Percentiles rank a stretch among this genome's conserved stretches.
Evolutionary conservation across 2,329 filamentous ascomycete species (phyloP).

Genomic region (Fusarium sublunatum): DNA sequence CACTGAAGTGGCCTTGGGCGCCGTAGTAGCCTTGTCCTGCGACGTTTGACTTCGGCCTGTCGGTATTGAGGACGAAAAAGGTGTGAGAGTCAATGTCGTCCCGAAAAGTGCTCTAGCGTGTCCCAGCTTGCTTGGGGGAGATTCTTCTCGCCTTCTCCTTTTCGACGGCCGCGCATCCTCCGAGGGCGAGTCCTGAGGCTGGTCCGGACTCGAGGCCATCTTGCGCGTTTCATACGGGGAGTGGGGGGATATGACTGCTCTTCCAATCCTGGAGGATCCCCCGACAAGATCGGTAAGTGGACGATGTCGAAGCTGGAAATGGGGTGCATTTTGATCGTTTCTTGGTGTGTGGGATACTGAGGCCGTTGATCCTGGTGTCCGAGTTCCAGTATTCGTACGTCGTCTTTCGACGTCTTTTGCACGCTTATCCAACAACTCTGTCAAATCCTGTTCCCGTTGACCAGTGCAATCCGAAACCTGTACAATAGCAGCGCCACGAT

Average conservation of each 20-base stretch:
- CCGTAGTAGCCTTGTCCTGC: conserved; percentile 38
- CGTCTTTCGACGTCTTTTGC: conserved; percentile 66
- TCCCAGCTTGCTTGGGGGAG: conserved; percentile 50
- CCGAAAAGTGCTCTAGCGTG: conserved; percentile 53
- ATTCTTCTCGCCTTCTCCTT: conserved; percentile 45
- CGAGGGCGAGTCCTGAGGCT: conserved; percentile 27
- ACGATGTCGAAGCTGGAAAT: conserved; percentile 56
- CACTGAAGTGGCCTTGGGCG: not conserved
- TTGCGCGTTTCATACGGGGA: conserved; percentile 52
- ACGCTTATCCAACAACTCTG: conserved; percentile 77
- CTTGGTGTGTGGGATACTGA: conserved; percentile 34
- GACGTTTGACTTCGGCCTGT: conserved; percentile 30
- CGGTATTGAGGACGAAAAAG: conserved; percentile 31
- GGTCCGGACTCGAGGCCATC: conserved; percentile 30
- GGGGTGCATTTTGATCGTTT: conserved; percentile 43
- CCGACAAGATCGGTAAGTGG: conserved; percentile 56
- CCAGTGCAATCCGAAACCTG: conserved; percentile 83
- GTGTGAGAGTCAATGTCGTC: conserved; percentile 48
- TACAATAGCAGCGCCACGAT: conserved; percentile 79
- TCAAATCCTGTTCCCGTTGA: conserved; percentile 79
- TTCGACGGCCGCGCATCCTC: conserved; percentile 43
- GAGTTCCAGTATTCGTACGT: conserved; percentile 58
- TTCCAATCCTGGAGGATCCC: conserved; percentile 47
- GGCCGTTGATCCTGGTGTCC: conserved; percentile 42
- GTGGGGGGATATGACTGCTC: conserved; percentile 48